Conservation (phyloP, 495 filamentous ascomycete species). For the Penicillium bovifimosum region DNA sequence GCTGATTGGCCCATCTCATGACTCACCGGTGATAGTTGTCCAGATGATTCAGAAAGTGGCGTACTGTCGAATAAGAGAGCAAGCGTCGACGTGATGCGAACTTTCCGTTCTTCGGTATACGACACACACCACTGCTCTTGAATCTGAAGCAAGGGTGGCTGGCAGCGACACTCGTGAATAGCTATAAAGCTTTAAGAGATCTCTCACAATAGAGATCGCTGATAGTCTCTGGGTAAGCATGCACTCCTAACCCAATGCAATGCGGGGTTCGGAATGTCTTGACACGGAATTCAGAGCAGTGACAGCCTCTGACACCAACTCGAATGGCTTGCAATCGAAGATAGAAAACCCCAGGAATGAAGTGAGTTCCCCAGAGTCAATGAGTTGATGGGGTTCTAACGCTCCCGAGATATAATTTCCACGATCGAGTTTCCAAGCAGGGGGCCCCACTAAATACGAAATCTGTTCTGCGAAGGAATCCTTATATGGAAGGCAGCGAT, state of each 20-base stretch:
- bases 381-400: neutral
- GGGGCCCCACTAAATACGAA: neutral
- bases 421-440: neutral
- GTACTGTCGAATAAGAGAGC: slow-evolving; percentile 19
- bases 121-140: neutral
- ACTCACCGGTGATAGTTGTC: slow-evolving; percentile 15
- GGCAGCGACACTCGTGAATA: neutral
- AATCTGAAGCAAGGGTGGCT: neutral
- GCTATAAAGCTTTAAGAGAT: neutral
- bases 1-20: slow-evolving; percentile 19
- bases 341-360: neutral
- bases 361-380: neutral
- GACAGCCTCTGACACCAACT: neutral
- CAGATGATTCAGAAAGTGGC: slow-evolving; percentile 19
- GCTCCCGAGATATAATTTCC: neutral
- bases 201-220: neutral
- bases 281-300: neutral
- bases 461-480: neutral
- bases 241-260: neutral
- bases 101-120: slow-evolving; percentile 2
- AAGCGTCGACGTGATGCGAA: neutral
- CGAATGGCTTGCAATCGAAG: neutral
- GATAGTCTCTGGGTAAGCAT: slow-evolving; percentile 1
- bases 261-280: neutral
- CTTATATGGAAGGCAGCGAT: slow-evolving; percentile 6